Evolutionary conservation across 192 early-diverging fungal genomes (phyloP).

Genomic region (Pilobolus umbonatus): DNA sequence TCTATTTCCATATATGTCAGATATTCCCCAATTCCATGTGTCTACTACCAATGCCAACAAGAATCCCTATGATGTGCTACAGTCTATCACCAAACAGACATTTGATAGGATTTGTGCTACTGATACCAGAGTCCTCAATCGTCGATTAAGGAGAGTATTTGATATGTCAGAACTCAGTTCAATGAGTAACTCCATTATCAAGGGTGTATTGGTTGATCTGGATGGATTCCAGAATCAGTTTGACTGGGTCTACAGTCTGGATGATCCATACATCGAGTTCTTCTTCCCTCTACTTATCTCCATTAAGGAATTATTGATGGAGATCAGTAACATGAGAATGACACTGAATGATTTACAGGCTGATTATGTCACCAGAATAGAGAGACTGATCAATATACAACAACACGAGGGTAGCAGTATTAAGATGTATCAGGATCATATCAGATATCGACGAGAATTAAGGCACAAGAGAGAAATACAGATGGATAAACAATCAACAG

Average conservation of each 20-base stretch:
- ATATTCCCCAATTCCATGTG: neutral
- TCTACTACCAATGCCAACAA: neutral
- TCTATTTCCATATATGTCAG: neutral
- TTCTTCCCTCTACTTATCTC: constrained; percentile 45
- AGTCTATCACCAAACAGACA: neutral
- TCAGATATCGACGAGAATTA: neutral
- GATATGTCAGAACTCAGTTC: constrained; percentile 51
- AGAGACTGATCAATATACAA: constrained; percentile 33
- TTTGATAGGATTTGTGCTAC: constrained; percentile 37
- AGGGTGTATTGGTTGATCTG: constrained; percentile 47
- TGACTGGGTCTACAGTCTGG: constrained; percentile 36
- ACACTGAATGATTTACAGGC: constrained; percentile 59
- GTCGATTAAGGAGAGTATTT: constrained; percentile 45
- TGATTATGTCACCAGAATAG: constrained; percentile 52
- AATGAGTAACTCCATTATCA: constrained; percentile 52
- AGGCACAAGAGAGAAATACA: neutral
- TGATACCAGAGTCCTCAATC: constrained; percentile 48
- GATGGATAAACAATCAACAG: neutral
- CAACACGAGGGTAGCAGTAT: neutral
- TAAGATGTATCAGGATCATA: neutral
- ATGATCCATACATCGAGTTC: constrained; percentile 10
- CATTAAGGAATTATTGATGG: constrained; percentile 42
- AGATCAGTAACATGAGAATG: constrained; percentile 46
- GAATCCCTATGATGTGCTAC: constrained; percentile 5
- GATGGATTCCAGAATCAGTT: constrained; percentile 41